phyloP scores from a whole-genome alignment of 2,329 filamentous ascomycete species.

The Sporothrix phasma region DNA sequence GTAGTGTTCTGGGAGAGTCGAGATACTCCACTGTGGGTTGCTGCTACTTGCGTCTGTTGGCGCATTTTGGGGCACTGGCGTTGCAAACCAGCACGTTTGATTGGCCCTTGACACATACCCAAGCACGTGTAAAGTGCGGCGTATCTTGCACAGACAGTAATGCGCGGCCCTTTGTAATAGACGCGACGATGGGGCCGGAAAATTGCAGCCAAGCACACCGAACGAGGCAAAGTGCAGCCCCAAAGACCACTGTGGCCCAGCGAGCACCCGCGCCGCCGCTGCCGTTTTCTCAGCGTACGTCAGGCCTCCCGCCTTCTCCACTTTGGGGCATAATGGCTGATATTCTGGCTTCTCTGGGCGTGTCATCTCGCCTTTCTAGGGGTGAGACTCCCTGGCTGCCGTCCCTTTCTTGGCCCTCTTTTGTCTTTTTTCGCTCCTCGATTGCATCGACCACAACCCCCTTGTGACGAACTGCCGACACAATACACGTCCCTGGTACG shows the following conservation, averaged over 20 bases:
- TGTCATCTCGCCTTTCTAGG: conserved; percentile 12
- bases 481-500: not conserved
- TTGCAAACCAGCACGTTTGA: conserved; percentile 13
- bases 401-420: conserved; percentile 1
- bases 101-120: conserved; percentile 8
- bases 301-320: conserved; percentile 4
- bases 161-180: conserved; percentile 4
- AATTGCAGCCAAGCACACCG: not conserved
- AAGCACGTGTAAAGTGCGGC: conserved; percentile 9
- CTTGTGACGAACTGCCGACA: conserved; percentile 4
- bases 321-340: not conserved
- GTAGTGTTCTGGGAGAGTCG: not conserved
- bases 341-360: conserved; percentile 7
- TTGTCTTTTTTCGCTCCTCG: not conserved
- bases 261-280: not conserved
- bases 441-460: not conserved
- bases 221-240: not conserved
- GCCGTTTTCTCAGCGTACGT: not conserved
- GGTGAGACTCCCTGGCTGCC: not conserved
- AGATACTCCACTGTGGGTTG: not conserved
- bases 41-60: not conserved
- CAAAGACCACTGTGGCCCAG: too few relatives aligned
- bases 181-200: not conserved
- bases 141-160: not conserved
- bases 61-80: not conserved